Evolutionary conservation across 2,329 filamentous ascomycete species (phyloP).

Genomic region (Dactylellina parvicollis): DNA sequence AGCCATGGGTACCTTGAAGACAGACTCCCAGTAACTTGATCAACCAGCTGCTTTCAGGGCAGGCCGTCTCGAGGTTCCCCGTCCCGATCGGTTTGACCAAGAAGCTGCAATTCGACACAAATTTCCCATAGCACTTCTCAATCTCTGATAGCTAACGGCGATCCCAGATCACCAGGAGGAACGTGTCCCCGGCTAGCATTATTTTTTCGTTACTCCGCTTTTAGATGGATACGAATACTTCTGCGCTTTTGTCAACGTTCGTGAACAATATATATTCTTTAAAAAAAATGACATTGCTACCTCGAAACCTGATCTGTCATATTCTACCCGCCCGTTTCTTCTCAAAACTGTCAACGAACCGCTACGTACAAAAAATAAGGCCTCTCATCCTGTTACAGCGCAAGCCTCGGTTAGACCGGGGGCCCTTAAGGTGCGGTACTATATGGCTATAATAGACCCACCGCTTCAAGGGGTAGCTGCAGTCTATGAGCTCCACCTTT

Average conservation of each 20-base stretch:
- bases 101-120: background rate
- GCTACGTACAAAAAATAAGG: no score
- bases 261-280: background rate
- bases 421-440: slow-evolving; percentile 21
- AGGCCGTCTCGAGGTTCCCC: slow-evolving; percentile 8
- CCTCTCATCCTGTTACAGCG: background rate
- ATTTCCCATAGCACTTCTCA: background rate
- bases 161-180: slow-evolving; percentile 13
- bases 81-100: background rate
- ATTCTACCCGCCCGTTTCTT: background rate
- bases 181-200: background rate
- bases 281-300: background rate
- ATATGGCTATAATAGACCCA: slow-evolving; percentile 37
- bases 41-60: background rate
- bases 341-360: no score
- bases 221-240: background rate
- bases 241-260: background rate
- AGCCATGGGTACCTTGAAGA: slow-evolving; percentile 22
- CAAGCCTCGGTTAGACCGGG: slow-evolving; percentile 31
- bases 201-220: background rate
- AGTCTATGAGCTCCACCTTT: slow-evolving; percentile 42
- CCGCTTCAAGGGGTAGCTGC: slow-evolving; percentile 46
- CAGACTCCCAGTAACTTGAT: slow-evolving; percentile 6
- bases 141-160: slow-evolving; percentile 15
- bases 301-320: background rate